Evolutionary conservation across 768 basidiomycete species (phyloP).

Genomic region (Terana coerulea): DNA sequence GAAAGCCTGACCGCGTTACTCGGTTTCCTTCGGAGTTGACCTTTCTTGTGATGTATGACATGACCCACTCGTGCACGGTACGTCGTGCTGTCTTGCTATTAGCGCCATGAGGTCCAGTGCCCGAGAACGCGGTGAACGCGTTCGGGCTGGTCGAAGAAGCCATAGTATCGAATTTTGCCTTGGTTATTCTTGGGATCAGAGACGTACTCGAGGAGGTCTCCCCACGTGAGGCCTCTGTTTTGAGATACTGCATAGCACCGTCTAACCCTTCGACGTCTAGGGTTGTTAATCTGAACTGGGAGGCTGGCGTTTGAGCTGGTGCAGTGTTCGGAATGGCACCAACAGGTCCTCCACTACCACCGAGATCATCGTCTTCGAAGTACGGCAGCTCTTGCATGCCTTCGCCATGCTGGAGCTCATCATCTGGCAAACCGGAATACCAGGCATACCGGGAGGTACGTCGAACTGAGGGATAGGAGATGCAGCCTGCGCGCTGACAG

Average conservation of each 20-base stretch:
- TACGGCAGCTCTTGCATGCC: too few relatives aligned
- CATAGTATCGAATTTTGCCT: not conserved
- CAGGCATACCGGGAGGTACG: too few relatives aligned
- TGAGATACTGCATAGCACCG: not conserved
- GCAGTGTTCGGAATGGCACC: not conserved
- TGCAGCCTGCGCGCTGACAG: too few relatives aligned
- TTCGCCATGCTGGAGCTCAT: too few relatives aligned
- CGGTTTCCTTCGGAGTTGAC: slow-evolving; percentile 1
- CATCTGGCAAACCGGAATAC: too few relatives aligned
- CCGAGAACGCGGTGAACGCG: not conserved
- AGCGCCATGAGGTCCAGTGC: not conserved
- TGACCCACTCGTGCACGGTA: slow-evolving; percentile 1
- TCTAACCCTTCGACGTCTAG: not conserved
- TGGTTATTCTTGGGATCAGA: not conserved
- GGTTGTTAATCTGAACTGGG: not conserved
- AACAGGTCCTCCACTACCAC: too few relatives aligned
- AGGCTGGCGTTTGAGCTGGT: not conserved
- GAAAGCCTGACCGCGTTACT: slow-evolving; percentile 2
- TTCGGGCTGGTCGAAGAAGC: not conserved
- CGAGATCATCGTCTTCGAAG: too few relatives aligned
- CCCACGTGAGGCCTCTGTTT: not conserved
- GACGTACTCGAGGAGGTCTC: slow-evolving; percentile 2
- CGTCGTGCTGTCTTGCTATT: too few relatives aligned
- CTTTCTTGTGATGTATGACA: not conserved
- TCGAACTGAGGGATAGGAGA: too few relatives aligned